Evolutionary conservation across 441 rosid genomes (phyloP).

Genomic region (Gossypium schwendimanii): DNA sequence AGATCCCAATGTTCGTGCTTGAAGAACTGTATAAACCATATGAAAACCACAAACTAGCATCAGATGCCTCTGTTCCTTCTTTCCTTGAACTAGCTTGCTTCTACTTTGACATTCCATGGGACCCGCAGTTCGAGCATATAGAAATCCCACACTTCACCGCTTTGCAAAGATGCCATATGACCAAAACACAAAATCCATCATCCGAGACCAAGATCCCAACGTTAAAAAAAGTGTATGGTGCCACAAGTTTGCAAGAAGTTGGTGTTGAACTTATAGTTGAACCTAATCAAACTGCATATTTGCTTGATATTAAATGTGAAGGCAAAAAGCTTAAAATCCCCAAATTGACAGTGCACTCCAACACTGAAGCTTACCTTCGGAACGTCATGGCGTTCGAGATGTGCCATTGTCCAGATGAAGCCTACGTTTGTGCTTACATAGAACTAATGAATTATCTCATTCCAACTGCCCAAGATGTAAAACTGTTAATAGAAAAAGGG

Average conservation of each 20-base stretch:
- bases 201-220: background rate
- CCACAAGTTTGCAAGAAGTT: background rate
- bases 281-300: background rate
- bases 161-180: background rate
- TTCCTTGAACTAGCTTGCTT: background rate
- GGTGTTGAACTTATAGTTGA: background rate
- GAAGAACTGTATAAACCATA: background rate
- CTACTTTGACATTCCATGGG: background rate
- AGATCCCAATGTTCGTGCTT: background rate
- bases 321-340: background rate
- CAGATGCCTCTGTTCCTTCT: background rate
- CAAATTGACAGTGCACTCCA: background rate
- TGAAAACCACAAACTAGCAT: background rate
- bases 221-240: background rate
- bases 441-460: background rate
- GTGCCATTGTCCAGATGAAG: background rate
- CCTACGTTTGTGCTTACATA: background rate
- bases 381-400: background rate
- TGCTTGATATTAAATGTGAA: background rate
- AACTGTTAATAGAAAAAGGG: background rate
- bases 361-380: background rate
- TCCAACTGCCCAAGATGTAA: background rate
- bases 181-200: background rate
- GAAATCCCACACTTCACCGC: background rate
- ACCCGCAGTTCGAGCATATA: background rate